Evolutionary conservation across 2,329 filamentous ascomycete species (phyloP).

Genomic region (Colletotrichum simmondsii): DNA sequence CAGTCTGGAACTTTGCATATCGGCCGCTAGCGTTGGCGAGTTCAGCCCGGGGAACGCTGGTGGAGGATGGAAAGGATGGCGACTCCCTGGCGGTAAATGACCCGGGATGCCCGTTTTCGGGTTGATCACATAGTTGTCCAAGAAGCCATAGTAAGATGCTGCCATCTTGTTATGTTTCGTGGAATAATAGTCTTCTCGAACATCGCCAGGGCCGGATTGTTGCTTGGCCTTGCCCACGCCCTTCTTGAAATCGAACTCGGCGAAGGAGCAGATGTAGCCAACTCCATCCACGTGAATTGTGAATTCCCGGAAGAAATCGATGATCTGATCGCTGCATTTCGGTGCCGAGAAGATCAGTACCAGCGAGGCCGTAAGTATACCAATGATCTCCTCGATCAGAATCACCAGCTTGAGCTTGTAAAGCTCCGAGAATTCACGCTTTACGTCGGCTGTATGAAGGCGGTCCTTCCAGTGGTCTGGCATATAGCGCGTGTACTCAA

Average conservation of each 20-base stretch:
- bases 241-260: conserved; percentile 96
- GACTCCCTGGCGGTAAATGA: conserved; percentile 64
- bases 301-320: conserved; percentile 98
- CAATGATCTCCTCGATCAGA: conserved; percentile 91
- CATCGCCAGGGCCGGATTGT: conserved; percentile 60
- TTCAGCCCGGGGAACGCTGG: conserved; percentile 79
- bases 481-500: conserved; percentile 92
- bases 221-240: conserved; percentile 63
- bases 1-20: conserved; percentile 64
- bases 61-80: conserved; percentile 76
- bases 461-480: conserved; percentile 89
- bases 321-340: conserved; percentile 88
- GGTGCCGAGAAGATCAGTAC: conserved; percentile 89
- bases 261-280: conserved; percentile 96
- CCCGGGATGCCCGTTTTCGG: conserved; percentile 74
- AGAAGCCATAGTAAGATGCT: conserved; percentile 94
- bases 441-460: conserved; percentile 94
- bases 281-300: conserved; percentile 97
- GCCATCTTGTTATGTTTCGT: conserved; percentile 98
- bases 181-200: conserved; percentile 91
- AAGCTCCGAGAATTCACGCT: conserved; percentile 86
- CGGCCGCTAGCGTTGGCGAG: conserved; percentile 67
- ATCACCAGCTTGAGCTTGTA: conserved; percentile 95
- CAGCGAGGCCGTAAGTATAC: conserved; percentile 91
- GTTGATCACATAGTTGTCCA: conserved; percentile 89